Evolutionary conservation across 192 early-diverging fungal species (phyloP), one percentile per base, ranked within the genome.

Genomic region (Coemansia brasiliensis): DNA sequence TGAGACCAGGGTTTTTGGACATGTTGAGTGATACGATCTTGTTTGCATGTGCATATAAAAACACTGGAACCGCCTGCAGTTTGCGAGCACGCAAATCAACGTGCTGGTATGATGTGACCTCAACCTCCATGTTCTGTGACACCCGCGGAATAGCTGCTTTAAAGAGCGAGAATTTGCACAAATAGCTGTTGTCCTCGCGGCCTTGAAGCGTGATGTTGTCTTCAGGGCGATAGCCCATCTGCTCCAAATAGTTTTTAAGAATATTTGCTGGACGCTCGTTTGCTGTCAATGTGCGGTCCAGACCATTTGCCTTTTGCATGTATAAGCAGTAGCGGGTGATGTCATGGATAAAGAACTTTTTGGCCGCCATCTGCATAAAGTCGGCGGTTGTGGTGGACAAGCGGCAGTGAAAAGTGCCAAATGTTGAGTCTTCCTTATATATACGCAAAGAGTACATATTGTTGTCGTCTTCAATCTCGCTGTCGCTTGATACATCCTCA

Each of bases 291-390:
- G 84, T 83, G 32, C 93, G 88, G 52, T 92, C 93, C 85, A 81
- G 56, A 13, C 64, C 64, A 20, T 70, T 79, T 20, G 77, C 71
- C 56, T 72, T 76, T 52, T 72, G 61, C 56, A 75, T 79, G 35
- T 72, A 72, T 44, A 67, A 51, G 64, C 69, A 63, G 48, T 69
- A 69, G 40, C 71, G 69, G 20, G 82, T 84, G 24, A 84, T 82
- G 58, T 95, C 92, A 10, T 77, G 72, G 35, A 93, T 84, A 56
- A 92, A 89, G 57, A 90, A 92, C 65, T 95, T 95, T 66, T 86
- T 89, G 13, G 87, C 82, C 6, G 92, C 76, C 53, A 85, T 85
- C 22, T 83, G 74, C 57, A 89, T 82, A 29, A 95, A 67, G 40
- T 93, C 91, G n/a, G 79, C 80, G 3, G 90, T 85, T 0, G 89